A percentile compares a stretch with the other conserved stretches of the same genome.
Evolutionary conservation across 208 protist species (phyloP).

Genomic region (Trypanosoma theileri): DNA sequence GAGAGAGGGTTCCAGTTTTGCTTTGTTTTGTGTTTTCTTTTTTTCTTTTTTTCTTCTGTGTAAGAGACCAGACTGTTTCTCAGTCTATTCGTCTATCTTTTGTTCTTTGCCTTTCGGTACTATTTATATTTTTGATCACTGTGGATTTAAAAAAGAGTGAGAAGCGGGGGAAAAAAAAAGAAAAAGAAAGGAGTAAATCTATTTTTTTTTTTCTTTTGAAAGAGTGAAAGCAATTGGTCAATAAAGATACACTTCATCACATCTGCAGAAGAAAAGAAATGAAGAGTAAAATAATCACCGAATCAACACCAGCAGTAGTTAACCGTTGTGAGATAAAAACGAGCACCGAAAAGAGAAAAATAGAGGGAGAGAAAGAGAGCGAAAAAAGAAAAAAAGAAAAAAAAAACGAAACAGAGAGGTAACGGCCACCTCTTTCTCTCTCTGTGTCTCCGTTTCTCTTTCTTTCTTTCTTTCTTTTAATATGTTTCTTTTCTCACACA

Average conservation of each 20-base stretch:
- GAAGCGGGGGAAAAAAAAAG: constrained; percentile 11
- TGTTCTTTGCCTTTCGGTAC: background rate
- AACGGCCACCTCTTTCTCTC: background rate
- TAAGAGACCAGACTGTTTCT: constrained; percentile 18
- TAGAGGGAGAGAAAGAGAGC: too few species aligned
- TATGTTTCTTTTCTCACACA: background rate
- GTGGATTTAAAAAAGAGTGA: background rate
- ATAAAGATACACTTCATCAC: too few species aligned
- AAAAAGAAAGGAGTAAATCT: background rate
- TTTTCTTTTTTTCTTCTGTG: constrained; percentile 25
- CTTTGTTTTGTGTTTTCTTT: background rate
- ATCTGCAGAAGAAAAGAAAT: too few species aligned
- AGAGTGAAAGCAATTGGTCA: too few species aligned
- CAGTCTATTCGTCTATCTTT: constrained; percentile 4
- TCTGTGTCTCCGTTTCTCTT: background rate
- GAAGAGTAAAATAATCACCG: too few species aligned
- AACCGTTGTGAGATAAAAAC: too few species aligned
- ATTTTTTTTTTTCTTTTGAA: too few species aligned
- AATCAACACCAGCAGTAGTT: too few species aligned
- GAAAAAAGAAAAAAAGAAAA: constrained; percentile 5
- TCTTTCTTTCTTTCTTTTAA: background rate
- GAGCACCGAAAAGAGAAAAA: too few species aligned
- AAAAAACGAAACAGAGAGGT: constrained; percentile 3
- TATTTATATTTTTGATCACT: constrained; percentile 13
- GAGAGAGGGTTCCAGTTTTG: background rate